These are phyloP conservation scores for Chionographis japonica DNA, from an alignment of 106 monocot species.

Conservation along the genomic window DNA sequence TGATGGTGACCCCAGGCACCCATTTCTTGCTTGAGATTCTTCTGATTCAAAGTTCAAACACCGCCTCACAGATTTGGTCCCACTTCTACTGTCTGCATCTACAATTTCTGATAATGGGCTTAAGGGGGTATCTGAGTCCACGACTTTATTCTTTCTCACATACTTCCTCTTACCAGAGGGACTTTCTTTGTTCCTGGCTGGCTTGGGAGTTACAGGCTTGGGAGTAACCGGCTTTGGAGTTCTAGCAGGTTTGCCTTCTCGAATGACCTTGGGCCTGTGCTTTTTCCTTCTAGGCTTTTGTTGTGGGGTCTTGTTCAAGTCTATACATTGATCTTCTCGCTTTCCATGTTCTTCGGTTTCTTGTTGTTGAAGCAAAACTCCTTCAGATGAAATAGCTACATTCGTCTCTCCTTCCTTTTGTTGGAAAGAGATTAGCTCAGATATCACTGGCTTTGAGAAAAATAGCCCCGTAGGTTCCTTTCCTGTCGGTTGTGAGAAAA, in stretches of 20 bases:
- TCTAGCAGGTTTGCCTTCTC: constrained; percentile 50
- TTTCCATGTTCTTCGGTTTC: not conserved
- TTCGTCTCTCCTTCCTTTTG: not conserved
- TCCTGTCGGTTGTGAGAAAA: not conserved
- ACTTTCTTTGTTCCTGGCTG: constrained; percentile 14
- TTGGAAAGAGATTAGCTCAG: not conserved
- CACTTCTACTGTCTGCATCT: constrained; percentile 3
- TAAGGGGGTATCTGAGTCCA: not conserved
- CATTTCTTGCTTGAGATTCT: not conserved
- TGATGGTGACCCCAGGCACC: not conserved
- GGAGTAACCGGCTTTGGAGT: constrained; percentile 33
- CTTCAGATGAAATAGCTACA: constrained; percentile 1
- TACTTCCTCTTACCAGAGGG: constrained; percentile 41
- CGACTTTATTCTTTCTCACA: constrained; percentile 31
- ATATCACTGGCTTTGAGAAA: not conserved
- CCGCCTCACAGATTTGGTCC: constrained; percentile 38
- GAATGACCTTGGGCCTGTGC: constrained; percentile 75
- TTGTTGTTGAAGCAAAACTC: not conserved
- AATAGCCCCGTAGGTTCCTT: not conserved
- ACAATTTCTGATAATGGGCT: constrained; percentile 3
- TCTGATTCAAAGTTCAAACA: constrained; percentile 53
- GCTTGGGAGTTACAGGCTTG: constrained; percentile 14
- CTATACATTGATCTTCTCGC: constrained; percentile 28
- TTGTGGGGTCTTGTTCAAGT: constrained; percentile 44
- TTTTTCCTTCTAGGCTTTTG: constrained; percentile 60